Conservation (phyloP, 2,329 filamentous ascomycete genomes). For the Torrubiella hemipterigena region DNA sequence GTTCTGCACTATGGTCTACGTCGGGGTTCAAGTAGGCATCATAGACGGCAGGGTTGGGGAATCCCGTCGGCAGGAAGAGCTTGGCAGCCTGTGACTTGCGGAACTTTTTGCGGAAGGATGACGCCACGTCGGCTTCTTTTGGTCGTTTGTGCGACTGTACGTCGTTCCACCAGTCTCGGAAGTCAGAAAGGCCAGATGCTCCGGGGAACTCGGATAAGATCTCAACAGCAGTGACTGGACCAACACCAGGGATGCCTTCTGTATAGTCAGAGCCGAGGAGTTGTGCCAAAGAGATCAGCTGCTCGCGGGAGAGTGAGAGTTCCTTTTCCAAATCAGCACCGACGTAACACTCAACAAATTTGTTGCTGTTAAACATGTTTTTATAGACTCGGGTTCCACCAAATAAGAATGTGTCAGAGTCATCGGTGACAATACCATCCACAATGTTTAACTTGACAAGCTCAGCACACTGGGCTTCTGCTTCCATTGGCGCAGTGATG, state of each 20-base stretch:
- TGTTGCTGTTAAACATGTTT: slow-evolving; percentile 99
- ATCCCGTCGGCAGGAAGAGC: slow-evolving; percentile 70
- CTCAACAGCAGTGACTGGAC: slow-evolving; percentile 88
- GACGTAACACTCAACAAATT: slow-evolving; percentile 95
- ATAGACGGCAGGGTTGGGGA: slow-evolving; percentile 68
- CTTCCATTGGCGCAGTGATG: slow-evolving; percentile 97
- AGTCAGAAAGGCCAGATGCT: slow-evolving; percentile 50
- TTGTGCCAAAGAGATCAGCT: slow-evolving; percentile 83
- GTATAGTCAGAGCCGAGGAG: slow-evolving; percentile 92
- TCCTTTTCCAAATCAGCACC: slow-evolving; percentile 75
- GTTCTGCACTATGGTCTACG: slow-evolving; percentile 65
- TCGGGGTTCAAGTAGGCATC: slow-evolving; percentile 78
- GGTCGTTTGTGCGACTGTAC: slow-evolving; percentile 59
- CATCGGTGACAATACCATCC: slow-evolving; percentile 95
- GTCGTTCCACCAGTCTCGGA: slow-evolving; percentile 77
- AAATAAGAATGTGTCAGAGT: slow-evolving; percentile 93
- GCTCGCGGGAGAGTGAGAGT: slow-evolving; percentile 72
- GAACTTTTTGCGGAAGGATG: slow-evolving; percentile 74
- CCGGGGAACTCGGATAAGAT: slow-evolving; percentile 81
- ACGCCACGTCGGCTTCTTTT: slow-evolving; percentile 46
- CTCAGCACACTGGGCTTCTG: slow-evolving; percentile 93
- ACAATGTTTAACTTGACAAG: slow-evolving; percentile 78
- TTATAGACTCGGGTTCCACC: slow-evolving; percentile 96
- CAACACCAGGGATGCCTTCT: slow-evolving; percentile 79
- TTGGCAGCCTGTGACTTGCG: slow-evolving; percentile 67